phyloP scores from a whole-genome alignment of 2,329 filamentous ascomycete genomes.

The Amauroascus verrucosus region DNA sequence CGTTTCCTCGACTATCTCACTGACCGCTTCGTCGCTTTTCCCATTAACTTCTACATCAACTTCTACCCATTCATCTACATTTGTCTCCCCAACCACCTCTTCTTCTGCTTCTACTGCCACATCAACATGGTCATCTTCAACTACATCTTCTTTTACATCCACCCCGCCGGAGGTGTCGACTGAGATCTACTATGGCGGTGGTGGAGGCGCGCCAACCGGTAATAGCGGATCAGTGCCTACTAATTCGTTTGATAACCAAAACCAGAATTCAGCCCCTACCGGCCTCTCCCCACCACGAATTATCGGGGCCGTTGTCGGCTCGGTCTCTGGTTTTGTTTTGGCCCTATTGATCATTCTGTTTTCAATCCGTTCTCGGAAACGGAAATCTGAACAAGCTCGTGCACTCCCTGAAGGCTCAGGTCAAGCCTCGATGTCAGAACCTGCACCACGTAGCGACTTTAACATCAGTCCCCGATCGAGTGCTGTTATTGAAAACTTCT shows the following conservation, averaged over 20 bases:
- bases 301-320: constrained; percentile 54
- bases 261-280: constrained; percentile 16
- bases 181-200: constrained; percentile 12
- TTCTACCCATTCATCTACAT: background rate
- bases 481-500: constrained; percentile 30
- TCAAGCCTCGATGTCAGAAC: constrained; percentile 15
- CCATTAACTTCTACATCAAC: background rate
- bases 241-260: constrained; percentile 9
- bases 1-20: background rate
- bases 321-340: constrained; percentile 47
- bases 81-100: constrained; percentile 7
- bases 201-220: constrained; percentile 9
- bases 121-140: constrained; percentile 6
- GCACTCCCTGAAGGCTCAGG: constrained; percentile 15
- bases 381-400: constrained; percentile 17
- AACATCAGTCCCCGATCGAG: constrained; percentile 28
- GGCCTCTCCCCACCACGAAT: constrained; percentile 41
- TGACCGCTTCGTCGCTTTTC: background rate
- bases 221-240: constrained; percentile 5
- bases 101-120: constrained; percentile 11
- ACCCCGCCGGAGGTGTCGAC: constrained; percentile 10
- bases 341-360: constrained; percentile 41
- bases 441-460: constrained; percentile 11
- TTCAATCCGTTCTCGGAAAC: constrained; percentile 45
- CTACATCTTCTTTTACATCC: constrained; percentile 13